These are phyloP conservation scores for Acer saccharum DNA, from an alignment of 345 rosid species.

Conservation along the genomic window DNA sequence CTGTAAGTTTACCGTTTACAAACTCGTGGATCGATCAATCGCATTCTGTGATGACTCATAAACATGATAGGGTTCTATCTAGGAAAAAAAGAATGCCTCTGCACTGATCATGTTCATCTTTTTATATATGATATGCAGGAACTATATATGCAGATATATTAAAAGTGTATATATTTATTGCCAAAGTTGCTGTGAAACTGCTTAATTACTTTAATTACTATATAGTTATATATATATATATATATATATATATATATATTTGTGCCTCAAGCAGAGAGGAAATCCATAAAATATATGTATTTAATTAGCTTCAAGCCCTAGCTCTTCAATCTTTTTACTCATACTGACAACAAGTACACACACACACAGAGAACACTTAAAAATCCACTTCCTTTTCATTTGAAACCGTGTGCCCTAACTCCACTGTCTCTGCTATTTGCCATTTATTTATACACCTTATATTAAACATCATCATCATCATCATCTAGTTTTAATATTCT, in stretches of 20 bases:
- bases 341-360: constrained; percentile 3
- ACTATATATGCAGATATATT: no score
- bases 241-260: neutral
- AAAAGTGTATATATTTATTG: neutral
- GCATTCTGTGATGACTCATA: no score
- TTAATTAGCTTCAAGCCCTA: neutral
- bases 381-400: constrained; percentile 2
- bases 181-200: constrained; percentile 18
- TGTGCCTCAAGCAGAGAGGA: constrained; percentile 20
- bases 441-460: neutral
- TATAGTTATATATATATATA: neutral
- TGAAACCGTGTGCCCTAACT: neutral
- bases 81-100: neutral
- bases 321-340: neutral
- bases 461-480: no score
- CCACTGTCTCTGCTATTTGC: neutral
- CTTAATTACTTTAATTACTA: constrained; percentile 4
- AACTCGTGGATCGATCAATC: neutral
- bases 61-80: neutral
- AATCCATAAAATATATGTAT: neutral
- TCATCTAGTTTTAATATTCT: no score
- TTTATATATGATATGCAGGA: neutral
- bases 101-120: neutral
- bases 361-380: neutral
- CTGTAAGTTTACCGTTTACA: neutral